phyloP scores from a whole-genome alignment of 352 stramenopile genomes.

The Achlya hypogyna region DNA sequence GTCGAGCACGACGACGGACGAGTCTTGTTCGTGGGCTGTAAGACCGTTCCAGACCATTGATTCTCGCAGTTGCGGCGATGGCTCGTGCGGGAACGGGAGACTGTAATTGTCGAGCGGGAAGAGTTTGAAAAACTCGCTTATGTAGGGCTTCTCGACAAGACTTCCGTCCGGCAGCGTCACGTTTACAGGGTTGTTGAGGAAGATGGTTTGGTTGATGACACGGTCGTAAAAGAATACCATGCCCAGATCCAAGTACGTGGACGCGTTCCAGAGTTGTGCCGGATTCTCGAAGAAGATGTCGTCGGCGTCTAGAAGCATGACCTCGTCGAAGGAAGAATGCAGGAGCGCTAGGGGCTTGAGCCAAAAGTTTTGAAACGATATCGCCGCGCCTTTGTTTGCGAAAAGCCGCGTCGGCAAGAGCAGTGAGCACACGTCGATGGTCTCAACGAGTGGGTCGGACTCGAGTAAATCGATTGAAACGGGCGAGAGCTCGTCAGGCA shows the following conservation, averaged over 20 bases:
- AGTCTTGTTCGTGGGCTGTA: constrained; percentile 22
- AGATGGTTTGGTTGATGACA: constrained; percentile 31
- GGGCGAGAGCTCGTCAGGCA: constrained; percentile 25
- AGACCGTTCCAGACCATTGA: constrained; percentile 13
- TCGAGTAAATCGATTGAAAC: constrained; percentile 4
- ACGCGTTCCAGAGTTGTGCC: constrained; percentile 39
- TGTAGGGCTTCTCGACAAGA: background rate
- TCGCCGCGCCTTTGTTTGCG: background rate
- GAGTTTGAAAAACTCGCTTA: background rate
- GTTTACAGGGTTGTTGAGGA: constrained; percentile 19
- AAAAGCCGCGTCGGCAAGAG: constrained; percentile 20
- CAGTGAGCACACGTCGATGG: constrained; percentile 34
- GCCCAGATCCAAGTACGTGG: constrained; percentile 36
- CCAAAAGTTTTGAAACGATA: constrained; percentile 32
- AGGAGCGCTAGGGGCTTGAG: constrained; percentile 42
- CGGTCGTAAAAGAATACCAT: constrained; percentile 64
- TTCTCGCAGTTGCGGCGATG: constrained; percentile 12
- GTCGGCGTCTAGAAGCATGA: constrained; percentile 73
- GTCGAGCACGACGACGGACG: constrained; percentile 22
- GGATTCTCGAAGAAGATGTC: constrained; percentile 53
- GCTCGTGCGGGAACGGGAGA: background rate
- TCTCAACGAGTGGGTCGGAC: constrained; percentile 26
- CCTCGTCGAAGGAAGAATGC: constrained; percentile 53
- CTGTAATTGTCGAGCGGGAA: background rate
- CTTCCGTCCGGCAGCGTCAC: background rate